These are phyloP conservation scores for Trichosporon inkin DNA, from an alignment of 1,284 basidiomycete genomes.

Conservation along the genomic window DNA sequence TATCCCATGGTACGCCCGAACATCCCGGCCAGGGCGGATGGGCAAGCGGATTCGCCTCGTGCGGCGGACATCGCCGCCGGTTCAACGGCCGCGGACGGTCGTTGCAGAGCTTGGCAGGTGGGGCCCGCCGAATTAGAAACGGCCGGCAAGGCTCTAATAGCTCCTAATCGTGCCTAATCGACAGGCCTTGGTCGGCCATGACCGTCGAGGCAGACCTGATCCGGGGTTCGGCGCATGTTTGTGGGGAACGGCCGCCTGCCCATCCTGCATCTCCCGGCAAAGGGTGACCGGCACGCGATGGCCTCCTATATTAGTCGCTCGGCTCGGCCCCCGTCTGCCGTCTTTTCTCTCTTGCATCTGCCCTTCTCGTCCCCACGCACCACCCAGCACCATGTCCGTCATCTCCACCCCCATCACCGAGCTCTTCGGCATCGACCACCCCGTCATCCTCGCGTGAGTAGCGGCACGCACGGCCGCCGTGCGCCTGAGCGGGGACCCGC, in stretches of 20 bases:
- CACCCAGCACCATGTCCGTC: slow-evolving; percentile 34
- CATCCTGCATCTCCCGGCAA: background rate
- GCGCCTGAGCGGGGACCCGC: too few species aligned
- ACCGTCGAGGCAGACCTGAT: background rate
- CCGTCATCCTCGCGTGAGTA: slow-evolving; percentile 66
- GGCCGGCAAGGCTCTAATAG: background rate
- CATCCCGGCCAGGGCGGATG: too few species aligned
- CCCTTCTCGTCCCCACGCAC: background rate
- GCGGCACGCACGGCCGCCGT: background rate
- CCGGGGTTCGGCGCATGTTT: slow-evolving; percentile 7
- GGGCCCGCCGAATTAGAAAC: background rate
- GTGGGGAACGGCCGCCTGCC: background rate
- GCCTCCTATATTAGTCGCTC: background rate
- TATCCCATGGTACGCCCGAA: too few species aligned
- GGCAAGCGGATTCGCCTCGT: too few species aligned
- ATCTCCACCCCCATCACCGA: slow-evolving; percentile 68
- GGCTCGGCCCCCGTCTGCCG: background rate
- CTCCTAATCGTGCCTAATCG: background rate
- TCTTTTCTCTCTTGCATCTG: background rate
- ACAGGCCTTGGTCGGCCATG: background rate
- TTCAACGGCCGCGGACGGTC: too few species aligned
- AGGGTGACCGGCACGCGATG: background rate
- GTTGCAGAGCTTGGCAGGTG: background rate
- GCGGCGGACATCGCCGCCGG: too few species aligned
- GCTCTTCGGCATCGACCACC: slow-evolving; percentile 79